These are phyloP conservation scores for Ganoderma meredithae DNA, from an alignment of 1,284 basidiomycete species.

Conservation along the genomic window DNA sequence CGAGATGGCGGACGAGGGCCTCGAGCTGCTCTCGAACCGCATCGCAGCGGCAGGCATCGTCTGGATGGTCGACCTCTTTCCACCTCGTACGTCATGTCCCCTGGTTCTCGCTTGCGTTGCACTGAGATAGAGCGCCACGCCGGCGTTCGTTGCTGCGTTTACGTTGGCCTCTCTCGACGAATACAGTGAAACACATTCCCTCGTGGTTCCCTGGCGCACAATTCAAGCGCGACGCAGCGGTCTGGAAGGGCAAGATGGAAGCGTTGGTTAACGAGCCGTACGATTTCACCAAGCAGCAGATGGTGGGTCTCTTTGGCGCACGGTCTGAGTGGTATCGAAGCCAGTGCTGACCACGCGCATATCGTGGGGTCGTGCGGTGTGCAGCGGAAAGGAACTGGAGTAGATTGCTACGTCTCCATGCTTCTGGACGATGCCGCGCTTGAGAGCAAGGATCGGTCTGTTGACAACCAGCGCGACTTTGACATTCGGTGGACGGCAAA, in stretches of 20 bases:
- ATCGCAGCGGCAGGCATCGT: slow-evolving; percentile 71
- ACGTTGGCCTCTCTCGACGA: neutral
- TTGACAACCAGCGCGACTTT: slow-evolving; percentile 54
- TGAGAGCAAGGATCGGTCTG: slow-evolving; percentile 33
- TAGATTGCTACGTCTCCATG: slow-evolving; percentile 67
- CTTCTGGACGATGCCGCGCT: slow-evolving; percentile 52
- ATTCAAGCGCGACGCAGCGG: slow-evolving; percentile 54
- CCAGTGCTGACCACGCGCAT: neutral
- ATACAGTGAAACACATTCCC: slow-evolving; percentile 41
- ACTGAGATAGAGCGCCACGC: slow-evolving; percentile 3
- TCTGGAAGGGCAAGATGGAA: slow-evolving; percentile 73
- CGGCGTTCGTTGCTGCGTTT: slow-evolving; percentile 2
- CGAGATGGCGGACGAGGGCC: slow-evolving; percentile 64
- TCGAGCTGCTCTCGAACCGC: slow-evolving; percentile 59
- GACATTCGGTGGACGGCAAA: slow-evolving; percentile 77
- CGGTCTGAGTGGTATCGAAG: neutral
- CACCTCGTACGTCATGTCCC: slow-evolving; percentile 36
- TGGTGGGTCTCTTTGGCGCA: slow-evolving; percentile 50
- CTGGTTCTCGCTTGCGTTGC: neutral
- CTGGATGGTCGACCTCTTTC: slow-evolving; percentile 74
- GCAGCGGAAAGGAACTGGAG: slow-evolving; percentile 60
- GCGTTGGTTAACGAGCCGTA: slow-evolving; percentile 73
- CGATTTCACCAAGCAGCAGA: slow-evolving; percentile 59
- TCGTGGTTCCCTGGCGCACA: slow-evolving; percentile 45
- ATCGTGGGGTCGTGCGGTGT: slow-evolving; percentile 7